These are phyloP conservation scores for Schwanniomyces pseudopolymorphus DNA, from an alignment of 805 yeast species.

Conservation along the genomic window DNA sequence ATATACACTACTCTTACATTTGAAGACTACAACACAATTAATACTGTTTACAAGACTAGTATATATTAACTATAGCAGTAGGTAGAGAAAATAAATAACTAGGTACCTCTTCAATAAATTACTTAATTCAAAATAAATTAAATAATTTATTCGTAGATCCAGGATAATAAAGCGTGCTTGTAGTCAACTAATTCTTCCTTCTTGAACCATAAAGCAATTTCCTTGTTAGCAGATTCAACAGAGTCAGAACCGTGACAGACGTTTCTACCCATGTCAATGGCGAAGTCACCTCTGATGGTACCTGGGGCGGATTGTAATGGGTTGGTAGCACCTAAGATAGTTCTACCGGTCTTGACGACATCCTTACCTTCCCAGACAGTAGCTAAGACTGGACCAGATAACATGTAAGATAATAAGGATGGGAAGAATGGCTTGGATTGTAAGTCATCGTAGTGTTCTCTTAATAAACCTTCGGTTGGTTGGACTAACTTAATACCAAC, in stretches of 20 bases:
- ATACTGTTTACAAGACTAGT: background rate
- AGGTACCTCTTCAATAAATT: background rate
- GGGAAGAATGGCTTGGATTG: slow-evolving; percentile 98
- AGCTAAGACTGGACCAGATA: slow-evolving; percentile 97
- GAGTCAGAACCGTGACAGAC: slow-evolving; percentile 99
- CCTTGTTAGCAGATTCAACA: slow-evolving; percentile 95
- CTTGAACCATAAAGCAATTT: slow-evolving; percentile 97
- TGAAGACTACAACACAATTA: background rate
- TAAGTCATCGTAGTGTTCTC: slow-evolving; percentile 94
- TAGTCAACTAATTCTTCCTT: slow-evolving; percentile 91
- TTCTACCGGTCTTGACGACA: slow-evolving; percentile 98
- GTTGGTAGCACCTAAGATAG: slow-evolving; percentile 98
- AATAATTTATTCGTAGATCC: slow-evolving; percentile 85
- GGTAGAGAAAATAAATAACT: background rate
- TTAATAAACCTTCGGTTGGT: slow-evolving; percentile 84
- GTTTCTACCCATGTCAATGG: slow-evolving; percentile 99
- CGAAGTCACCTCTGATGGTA: slow-evolving; percentile 99
- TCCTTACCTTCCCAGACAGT: slow-evolving; percentile 99
- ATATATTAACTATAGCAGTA: background rate
- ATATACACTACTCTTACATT: background rate
- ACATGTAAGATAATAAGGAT: slow-evolving; percentile 92
- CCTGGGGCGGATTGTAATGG: slow-evolving; percentile 98
- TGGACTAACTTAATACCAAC: slow-evolving; percentile 90
- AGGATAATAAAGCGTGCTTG: slow-evolving; percentile 78
- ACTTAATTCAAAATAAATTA: background rate